Evolutionary conservation across 1,139 yeast genomes (phyloP), one percentile per base, ranked within the genome.

Genomic region (Hyphopichia pseudoburtonii): DNA sequence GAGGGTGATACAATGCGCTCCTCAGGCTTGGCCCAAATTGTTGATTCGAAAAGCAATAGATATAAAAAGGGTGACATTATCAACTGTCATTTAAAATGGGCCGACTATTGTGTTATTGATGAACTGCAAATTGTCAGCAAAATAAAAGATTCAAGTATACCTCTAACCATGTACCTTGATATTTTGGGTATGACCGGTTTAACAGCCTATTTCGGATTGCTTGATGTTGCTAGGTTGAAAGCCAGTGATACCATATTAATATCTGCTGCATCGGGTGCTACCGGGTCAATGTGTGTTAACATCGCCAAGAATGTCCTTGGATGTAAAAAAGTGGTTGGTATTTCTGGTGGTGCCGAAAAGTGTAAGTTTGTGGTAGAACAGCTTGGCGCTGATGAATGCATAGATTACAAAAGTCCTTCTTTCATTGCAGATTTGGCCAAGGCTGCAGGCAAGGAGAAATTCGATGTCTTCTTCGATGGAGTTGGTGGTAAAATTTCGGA

Each of bases 1-100:
- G 57, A 67, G 35, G 81, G 80, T 25, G 70, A 72, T 17, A 56
- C 64, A 9, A 73, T 81, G 61, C 70, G 73, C 30, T 64, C 83
- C 2, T 48, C 66, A 30, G 85, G 80, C 15, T 39, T 79, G 21
- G 79, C 62, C n/a, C 62, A 70, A 45, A 71, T 80, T 6, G 37
- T 78, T 14, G 69, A 70, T 31, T 68, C 80, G 23, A 70, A 65
- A 31, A 58, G 64, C 34, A 43, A 50, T 2, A 56, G 60, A 18
- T 76, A 56, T 47, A 36, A 53, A 32, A 62, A 42, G n/a, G 85
- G 82, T 33, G 78, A 73, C 36, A 48, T 62, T 18, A 66, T 76
- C 9, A 43, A 49, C 18, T 65, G 66, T 16, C 21, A 47, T 9
- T 41, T 64, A 3, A 58, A 62, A 28, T 76, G 80, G 80, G 48